Evolutionary conservation across 176 grass and related monocot species (phyloP).

Genomic region (Carex littledalei): DNA sequence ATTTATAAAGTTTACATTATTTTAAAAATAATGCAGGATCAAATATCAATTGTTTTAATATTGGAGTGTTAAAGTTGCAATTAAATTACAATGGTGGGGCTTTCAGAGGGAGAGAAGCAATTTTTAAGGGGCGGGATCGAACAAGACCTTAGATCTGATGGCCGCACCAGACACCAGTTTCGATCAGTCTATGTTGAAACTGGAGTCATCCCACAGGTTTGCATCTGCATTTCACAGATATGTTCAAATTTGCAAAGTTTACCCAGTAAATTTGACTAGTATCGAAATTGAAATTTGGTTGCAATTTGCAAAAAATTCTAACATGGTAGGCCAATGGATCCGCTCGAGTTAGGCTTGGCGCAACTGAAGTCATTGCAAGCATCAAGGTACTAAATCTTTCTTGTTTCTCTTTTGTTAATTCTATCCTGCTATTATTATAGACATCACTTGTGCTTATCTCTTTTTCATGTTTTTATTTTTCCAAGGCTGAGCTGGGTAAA

Average conservation of each 20-base stretch:
- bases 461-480: background rate
- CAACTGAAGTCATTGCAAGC: slow-evolving; percentile 74
- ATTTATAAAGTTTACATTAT: no score
- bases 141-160: slow-evolving; percentile 63
- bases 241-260: background rate
- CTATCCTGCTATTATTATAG: background rate
- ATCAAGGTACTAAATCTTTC: slow-evolving; percentile 58
- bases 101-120: slow-evolving; percentile 60
- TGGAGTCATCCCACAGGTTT: slow-evolving; percentile 79
- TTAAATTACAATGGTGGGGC: slow-evolving; percentile 48
- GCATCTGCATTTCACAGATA: background rate
- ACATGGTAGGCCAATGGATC: slow-evolving; percentile 66
- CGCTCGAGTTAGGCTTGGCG: slow-evolving; percentile 58
- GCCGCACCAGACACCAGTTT: slow-evolving; percentile 63
- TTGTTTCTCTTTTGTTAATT: background rate
- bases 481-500: slow-evolving; percentile 84
- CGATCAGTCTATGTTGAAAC: slow-evolving; percentile 58
- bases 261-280: background rate
- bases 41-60: background rate
- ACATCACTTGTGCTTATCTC: background rate
- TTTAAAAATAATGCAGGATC: background rate
- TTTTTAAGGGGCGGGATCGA: slow-evolving; percentile 61
- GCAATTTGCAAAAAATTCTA: background rate
- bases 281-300: background rate
- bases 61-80: no score